Evolutionary conservation across 441 rosid genomes (phyloP).

Genomic region (Daphne laureola): DNA sequence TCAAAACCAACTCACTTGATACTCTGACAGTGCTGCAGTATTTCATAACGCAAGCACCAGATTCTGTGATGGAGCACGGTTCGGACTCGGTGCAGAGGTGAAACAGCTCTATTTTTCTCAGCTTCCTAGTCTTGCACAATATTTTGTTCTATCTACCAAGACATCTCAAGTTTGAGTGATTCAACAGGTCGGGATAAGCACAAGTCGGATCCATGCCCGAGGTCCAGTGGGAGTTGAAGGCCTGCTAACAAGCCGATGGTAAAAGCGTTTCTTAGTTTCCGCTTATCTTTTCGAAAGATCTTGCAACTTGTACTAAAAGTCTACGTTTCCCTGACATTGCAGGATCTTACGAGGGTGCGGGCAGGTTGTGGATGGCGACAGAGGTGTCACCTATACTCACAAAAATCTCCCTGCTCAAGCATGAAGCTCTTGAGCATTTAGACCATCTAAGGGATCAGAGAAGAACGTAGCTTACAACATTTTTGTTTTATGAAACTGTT

Average conservation of each 20-base stretch:
- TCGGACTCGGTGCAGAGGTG: conserved; percentile 85
- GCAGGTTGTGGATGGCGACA: conserved; percentile 40
- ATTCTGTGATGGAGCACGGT: conserved; percentile 76
- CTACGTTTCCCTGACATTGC: conserved; percentile 3
- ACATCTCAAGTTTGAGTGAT: neutral
- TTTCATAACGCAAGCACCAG: conserved; percentile 77
- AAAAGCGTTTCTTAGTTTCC: neutral
- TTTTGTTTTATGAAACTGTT: too few relatives aligned
- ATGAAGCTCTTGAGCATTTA: neutral
- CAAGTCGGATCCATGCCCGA: conserved; percentile 73
- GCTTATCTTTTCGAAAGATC: neutral
- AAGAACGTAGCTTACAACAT: too few relatives aligned
- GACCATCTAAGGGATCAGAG: too few relatives aligned
- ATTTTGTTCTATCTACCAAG: conserved; percentile 3
- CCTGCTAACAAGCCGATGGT: conserved; percentile 71
- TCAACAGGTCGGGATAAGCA: conserved; percentile 68
- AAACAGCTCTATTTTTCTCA: conserved; percentile 1
- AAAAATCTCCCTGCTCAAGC: conserved; percentile 14
- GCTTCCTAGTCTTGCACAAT: conserved; percentile 1
- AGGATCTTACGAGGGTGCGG: conserved; percentile 44
- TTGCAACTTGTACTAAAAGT: neutral
- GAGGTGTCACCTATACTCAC: conserved; percentile 28
- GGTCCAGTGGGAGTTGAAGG: conserved; percentile 88
- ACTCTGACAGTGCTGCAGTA: conserved; percentile 58
- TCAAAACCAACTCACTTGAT: neutral